phyloP scores from a whole-genome alignment of 2,329 filamentous ascomycete species.

The Xylaria sp. region DNA sequence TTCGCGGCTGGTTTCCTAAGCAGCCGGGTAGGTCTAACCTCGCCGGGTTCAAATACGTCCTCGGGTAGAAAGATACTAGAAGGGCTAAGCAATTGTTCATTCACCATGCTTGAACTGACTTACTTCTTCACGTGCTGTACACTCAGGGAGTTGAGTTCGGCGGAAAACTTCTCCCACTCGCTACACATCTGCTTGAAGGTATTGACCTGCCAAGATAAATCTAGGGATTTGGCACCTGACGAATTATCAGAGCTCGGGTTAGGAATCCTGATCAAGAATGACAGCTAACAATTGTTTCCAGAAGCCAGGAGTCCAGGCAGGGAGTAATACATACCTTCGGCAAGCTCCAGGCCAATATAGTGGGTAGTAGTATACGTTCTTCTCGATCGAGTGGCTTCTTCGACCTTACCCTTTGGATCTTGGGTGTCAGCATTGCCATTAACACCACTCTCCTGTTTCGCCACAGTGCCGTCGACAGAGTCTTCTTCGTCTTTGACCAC shows the following conservation, averaged over 20 bases:
- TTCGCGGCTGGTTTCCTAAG: slow-evolving; percentile 60
- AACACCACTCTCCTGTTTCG: slow-evolving; percentile 44
- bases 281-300: slow-evolving; percentile 5
- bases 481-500: slow-evolving; percentile 50
- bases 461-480: slow-evolving; percentile 11
- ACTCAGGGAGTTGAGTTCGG: slow-evolving; percentile 79
- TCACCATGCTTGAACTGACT: slow-evolving; percentile 49
- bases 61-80: slow-evolving; percentile 84
- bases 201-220: slow-evolving; percentile 82
- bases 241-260: slow-evolving; percentile 50
- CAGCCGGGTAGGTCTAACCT: slow-evolving; percentile 71
- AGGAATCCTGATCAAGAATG: slow-evolving; percentile 39
- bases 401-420: slow-evolving; percentile 36
- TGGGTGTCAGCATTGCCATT: slow-evolving; percentile 25
- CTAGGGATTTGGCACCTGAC: slow-evolving; percentile 74
- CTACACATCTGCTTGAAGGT: slow-evolving; percentile 88
- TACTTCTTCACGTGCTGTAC: slow-evolving; percentile 90
- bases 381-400: slow-evolving; percentile 44
- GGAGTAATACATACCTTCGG: slow-evolving; percentile 68
- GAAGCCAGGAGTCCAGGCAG: slow-evolving; percentile 2
- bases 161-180: slow-evolving; percentile 78
- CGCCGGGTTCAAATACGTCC: slow-evolving; percentile 86
- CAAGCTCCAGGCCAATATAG: slow-evolving; percentile 89
- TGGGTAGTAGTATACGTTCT: slow-evolving; percentile 88
- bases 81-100: slow-evolving; percentile 38